Conservation (phyloP, 2,329 filamentous ascomycete species). For the Penicillium thymicola region DNA sequence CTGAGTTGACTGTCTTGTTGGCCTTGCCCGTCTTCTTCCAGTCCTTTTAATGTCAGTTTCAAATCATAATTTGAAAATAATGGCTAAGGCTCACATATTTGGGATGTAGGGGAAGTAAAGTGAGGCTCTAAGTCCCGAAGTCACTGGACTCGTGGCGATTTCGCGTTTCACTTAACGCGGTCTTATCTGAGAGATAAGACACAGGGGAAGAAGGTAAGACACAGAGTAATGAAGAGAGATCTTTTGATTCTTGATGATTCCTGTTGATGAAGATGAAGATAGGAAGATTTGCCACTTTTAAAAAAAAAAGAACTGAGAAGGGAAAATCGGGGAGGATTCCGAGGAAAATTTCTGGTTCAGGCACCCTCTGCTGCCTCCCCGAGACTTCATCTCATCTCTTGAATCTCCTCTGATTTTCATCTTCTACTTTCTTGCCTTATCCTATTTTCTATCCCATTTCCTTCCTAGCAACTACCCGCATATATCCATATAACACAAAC, state of each 20-base stretch:
- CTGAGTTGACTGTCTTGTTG: neutral
- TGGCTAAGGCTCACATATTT: neutral
- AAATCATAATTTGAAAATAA: neutral
- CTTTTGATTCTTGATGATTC: neutral
- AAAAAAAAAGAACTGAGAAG: neutral
- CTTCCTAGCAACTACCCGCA: neutral
- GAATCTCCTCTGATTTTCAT: neutral
- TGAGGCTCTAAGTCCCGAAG: neutral
- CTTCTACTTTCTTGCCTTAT: neutral
- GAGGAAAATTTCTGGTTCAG: constrained; percentile 26
- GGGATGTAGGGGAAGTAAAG: neutral
- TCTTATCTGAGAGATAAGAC: constrained; percentile 18
- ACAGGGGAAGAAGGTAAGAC: neutral
- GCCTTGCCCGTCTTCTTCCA: constrained; percentile 30
- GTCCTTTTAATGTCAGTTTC: constrained; percentile 20
- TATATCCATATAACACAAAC: neutral
- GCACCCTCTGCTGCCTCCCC: constrained; percentile 10
- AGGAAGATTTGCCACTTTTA: neutral
- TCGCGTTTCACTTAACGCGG: constrained; percentile 45
- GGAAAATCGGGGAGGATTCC: neutral
- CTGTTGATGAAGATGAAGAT: neutral
- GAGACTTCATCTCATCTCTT: constrained; percentile 5
- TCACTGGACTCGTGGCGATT: constrained; percentile 38
- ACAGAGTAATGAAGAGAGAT: neutral
- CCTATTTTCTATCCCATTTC: neutral